Percentiles rank a stretch among this genome's conserved stretches.
Conservation (phyloP, 192 early-diverging fungal species). For the Lobosporangium transversale region DNA sequence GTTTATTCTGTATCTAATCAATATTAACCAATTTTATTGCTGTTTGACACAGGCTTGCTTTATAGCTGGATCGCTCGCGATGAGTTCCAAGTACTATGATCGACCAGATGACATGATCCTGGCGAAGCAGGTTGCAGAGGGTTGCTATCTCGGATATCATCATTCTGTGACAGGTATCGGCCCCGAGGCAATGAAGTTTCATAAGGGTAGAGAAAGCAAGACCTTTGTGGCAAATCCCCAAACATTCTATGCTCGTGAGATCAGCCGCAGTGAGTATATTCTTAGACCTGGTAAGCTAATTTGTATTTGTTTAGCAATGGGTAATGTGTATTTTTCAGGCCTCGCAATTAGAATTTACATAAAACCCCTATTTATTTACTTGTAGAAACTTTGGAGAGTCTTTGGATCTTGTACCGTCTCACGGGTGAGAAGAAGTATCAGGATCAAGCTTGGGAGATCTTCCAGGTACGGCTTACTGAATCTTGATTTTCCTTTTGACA, state of each 20-base stretch:
- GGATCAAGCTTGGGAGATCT: slow-evolving; percentile 78
- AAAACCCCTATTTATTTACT: background rate
- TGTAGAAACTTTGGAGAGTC: slow-evolving; percentile 74
- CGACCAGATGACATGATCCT: slow-evolving; percentile 37
- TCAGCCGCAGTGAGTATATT: slow-evolving; percentile 42
- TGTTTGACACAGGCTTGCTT: slow-evolving; percentile 63
- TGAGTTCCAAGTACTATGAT: slow-evolving; percentile 59
- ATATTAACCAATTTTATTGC: slow-evolving; percentile 19
- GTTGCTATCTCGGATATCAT: slow-evolving; percentile 60
- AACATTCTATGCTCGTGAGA: slow-evolving; percentile 16
- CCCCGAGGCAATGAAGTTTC: slow-evolving; percentile 58
- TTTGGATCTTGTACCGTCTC: slow-evolving; percentile 78
- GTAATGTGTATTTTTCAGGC: background rate
- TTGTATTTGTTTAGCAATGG: too few species aligned
- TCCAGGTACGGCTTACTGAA: slow-evolving; percentile 41
- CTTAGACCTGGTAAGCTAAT: slow-evolving; percentile 61
- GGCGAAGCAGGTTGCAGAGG: slow-evolving; percentile 54
- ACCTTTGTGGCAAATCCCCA: slow-evolving; percentile 9
- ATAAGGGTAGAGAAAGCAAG: background rate
- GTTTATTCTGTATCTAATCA: slow-evolving; percentile 11
- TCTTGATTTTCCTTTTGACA: background rate
- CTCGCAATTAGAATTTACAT: background rate
- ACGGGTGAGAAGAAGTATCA: slow-evolving; percentile 73
- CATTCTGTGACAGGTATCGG: slow-evolving; percentile 60
- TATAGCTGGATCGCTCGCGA: slow-evolving; percentile 58